These are phyloP conservation scores for Sporothrix phasma DNA, from an alignment of 2,329 filamentous ascomycete species.

Conservation along the genomic window DNA sequence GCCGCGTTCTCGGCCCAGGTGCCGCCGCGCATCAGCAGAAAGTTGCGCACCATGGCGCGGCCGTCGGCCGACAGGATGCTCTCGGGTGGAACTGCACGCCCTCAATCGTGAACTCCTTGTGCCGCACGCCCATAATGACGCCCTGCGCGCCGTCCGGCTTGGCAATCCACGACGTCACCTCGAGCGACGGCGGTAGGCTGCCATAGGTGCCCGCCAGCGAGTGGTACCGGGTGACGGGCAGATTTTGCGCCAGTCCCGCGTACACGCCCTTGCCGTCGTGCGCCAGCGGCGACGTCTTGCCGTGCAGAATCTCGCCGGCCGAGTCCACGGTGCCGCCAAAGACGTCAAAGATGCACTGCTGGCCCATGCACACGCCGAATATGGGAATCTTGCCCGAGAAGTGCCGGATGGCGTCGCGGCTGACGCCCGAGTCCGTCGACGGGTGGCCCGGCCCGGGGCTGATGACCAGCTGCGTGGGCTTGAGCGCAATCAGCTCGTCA, in stretches of 20 bases:
- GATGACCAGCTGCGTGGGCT: conserved; percentile 87
- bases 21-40: conserved; percentile 75
- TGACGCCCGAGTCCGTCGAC: conserved; percentile 81
- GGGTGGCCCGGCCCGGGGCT: conserved; percentile 95
- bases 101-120: conserved; percentile 85
- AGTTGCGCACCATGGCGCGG: conserved; percentile 84
- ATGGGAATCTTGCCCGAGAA: conserved; percentile 93
- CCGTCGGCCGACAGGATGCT: conserved; percentile 90
- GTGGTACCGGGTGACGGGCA: conserved; percentile 91
- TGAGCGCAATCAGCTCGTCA: conserved; percentile 69
- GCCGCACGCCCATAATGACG: conserved; percentile 92
- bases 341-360: conserved; percentile 94
- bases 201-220: conserved; percentile 87
- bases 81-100: conserved; percentile 98
- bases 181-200: conserved; percentile 74
- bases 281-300: conserved; percentile 83
- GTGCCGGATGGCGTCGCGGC: conserved; percentile 79
- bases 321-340: conserved; percentile 87
- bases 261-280: conserved; percentile 94
- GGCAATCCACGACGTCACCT: conserved; percentile 83
- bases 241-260: conserved; percentile 62
- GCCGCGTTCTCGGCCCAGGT: conserved; percentile 78
- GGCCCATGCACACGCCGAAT: conserved; percentile 97
- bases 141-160: conserved; percentile 67
- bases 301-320: conserved; percentile 92